Evolutionary conservation across 1,139 yeast species (phyloP), one percentile per base, ranked within the genome.

Genomic region (Groenewaldozyma auringiensis): DNA sequence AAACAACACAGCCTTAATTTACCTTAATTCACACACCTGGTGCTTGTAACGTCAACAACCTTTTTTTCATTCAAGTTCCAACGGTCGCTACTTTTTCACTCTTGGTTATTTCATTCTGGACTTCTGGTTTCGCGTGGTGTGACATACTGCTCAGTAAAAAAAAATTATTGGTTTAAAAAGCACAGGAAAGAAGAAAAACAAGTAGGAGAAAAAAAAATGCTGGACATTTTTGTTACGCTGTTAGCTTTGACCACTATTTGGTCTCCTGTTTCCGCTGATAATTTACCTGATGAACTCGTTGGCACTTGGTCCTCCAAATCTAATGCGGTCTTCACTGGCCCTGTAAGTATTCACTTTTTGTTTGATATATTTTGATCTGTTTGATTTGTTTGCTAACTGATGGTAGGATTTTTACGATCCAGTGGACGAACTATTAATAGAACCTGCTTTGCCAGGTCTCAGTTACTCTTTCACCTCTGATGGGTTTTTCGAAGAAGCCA

Each of bases 291-390:
- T 21, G 53, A 50, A 16, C 48, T 66, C 21, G 67, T 59, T 40
- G 98, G 98, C n/a, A 92, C 98, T 0, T 92, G 98, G 98, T 66
- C 89, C 1, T 83, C 96, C 16, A 92, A 92, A 64, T 82, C 96
- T 18, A 86, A 85, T 63, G 80, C 95, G 4, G 98, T 94, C 8
- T 83, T 92, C 69, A 92, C 98, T 0, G 98, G 98, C 0, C 95
- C 98, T 0, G 65, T 61, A 59, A 27, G 61, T 56, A 3, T 25
- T 40, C 21, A 13, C 20, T 25, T 27, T 32, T 38, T 22, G 21
- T 9, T 9, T 36, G 20, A 3, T 40, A 18, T 14, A 4, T 25
- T 29, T n/a, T 18, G 16, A 13, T 20, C 13, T 32, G 18, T 18
- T 18, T 14, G 27, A 13, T 35, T 35, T 21, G 21, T 37, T 3